Evolutionary conservation across 257 asterid genomes (phyloP).

Genomic region (Penstemon barbatus): DNA sequence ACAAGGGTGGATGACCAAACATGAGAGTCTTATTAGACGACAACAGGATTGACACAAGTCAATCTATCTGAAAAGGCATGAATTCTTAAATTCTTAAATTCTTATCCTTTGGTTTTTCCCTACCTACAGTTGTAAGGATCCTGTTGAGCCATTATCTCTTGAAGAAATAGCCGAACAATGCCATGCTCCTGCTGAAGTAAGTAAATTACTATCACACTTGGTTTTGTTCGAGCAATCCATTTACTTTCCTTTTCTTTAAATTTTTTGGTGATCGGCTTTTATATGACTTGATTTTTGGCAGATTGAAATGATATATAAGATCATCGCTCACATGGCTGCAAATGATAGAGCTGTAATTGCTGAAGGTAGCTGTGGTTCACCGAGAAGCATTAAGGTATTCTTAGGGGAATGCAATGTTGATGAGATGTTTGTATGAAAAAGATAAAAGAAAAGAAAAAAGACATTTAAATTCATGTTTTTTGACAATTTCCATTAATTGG

Average conservation of each 20-base stretch:
- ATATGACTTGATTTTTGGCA: constrained; percentile 38
- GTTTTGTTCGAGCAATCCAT: neutral
- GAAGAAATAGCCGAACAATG: constrained; percentile 89
- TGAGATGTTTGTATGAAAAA: constrained; percentile 58
- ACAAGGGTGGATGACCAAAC: neutral
- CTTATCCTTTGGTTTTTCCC: neutral
- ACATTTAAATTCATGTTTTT: neutral
- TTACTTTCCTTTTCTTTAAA: neutral
- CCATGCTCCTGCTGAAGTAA: constrained; percentile 75
- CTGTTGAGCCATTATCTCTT: constrained; percentile 85
- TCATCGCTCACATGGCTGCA: constrained; percentile 92
- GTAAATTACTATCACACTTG: constrained; percentile 16
- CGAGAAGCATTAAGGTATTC: constrained; percentile 83
- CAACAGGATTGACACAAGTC: too few species aligned
- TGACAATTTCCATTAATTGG: constrained; percentile 7
- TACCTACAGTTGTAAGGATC: constrained; percentile 79
- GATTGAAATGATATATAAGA: constrained; percentile 98
- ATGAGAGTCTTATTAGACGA: neutral
- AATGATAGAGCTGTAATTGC: constrained; percentile 97
- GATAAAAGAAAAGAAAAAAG: too few species aligned
- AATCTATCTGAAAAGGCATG: too few species aligned
- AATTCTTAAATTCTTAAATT: neutral
- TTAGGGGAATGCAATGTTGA: constrained; percentile 95
- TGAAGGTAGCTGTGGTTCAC: constrained; percentile 97
- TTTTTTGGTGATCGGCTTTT: constrained; percentile 19